phyloP scores from a whole-genome alignment of 2,329 filamentous ascomycete species.

The Clarireedia homoeocarpa region DNA sequence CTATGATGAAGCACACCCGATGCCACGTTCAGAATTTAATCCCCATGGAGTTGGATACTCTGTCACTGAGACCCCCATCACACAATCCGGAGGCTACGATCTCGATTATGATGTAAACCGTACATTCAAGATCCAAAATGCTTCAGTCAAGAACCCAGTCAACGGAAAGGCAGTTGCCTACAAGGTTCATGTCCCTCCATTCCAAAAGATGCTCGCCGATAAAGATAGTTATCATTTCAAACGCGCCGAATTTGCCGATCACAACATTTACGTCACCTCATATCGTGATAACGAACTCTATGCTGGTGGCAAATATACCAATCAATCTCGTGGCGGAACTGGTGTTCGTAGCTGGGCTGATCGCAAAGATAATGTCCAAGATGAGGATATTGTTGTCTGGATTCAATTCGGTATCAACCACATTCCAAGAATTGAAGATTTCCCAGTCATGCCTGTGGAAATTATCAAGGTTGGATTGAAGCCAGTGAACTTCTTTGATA shows the following conservation, averaged over 20 bases:
- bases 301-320: conserved; percentile 47
- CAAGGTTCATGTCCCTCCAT: conserved; percentile 47
- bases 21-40: conserved; percentile 48
- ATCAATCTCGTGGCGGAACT: conserved; percentile 45
- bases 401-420: conserved; percentile 55
- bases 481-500: conserved; percentile 45
- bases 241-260: conserved; percentile 46
- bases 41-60: conserved; percentile 45
- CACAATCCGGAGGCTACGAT: conserved; percentile 39
- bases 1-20: conserved; percentile 51
- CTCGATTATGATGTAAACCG: conserved; percentile 40
- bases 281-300: conserved; percentile 45
- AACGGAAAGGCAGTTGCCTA: conserved; percentile 48
- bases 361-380: conserved; percentile 40
- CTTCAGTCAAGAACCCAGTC: conserved; percentile 41
- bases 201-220: conserved; percentile 49
- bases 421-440: conserved; percentile 56
- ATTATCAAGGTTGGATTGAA: conserved; percentile 40
- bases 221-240: conserved; percentile 39
- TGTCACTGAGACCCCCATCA: conserved; percentile 39
- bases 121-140: conserved; percentile 51
- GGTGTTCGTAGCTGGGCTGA: conserved; percentile 47
- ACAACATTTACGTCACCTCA: conserved; percentile 48
- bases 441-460: conserved; percentile 62
- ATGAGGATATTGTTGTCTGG: conserved; percentile 50